Percentiles rank a stretch among this genome's conserved stretches.
phyloP scores from a whole-genome alignment of 2,329 filamentous ascomycete genomes.

The Thelonectria rubi region DNA sequence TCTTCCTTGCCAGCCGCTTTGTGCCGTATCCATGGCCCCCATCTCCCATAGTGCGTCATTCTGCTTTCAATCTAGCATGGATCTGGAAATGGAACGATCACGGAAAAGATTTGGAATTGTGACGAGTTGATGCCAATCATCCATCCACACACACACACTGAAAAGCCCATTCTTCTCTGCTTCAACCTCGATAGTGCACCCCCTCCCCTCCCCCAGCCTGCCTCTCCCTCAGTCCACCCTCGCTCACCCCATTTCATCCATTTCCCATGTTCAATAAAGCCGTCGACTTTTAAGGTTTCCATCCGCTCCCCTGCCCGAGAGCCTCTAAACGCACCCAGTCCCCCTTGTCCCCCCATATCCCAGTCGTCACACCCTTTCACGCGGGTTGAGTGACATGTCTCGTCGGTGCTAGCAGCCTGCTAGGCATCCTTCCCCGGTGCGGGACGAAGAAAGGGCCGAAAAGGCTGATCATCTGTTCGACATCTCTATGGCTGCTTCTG shows the following conservation, averaged over 20 bases:
- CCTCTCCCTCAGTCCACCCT: neutral
- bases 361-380: neutral
- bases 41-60: neutral
- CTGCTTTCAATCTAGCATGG: neutral
- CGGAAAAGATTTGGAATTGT: constrained; percentile 11
- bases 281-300: constrained; percentile 16
- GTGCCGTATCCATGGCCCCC: neutral
- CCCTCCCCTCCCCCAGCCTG: neutral
- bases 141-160: neutral
- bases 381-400: neutral
- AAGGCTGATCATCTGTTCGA: constrained; percentile 11
- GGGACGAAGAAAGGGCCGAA: constrained; percentile 21
- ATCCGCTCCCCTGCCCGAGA: constrained; percentile 11
- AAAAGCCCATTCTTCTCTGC: neutral
- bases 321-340: neutral
- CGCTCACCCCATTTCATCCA: neutral
- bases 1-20: neutral
- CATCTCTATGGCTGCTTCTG: constrained; percentile 5
- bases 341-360: neutral
- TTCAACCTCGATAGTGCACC: no score
- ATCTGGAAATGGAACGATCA: constrained; percentile 2
- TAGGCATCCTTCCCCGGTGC: constrained; percentile 17
- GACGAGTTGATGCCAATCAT: neutral
- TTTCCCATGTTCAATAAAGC: constrained; percentile 1
- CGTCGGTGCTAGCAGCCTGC: constrained; percentile 1